phyloP scores from a whole-genome alignment of 495 filamentous ascomycete genomes.

The Penicillium canariense region DNA sequence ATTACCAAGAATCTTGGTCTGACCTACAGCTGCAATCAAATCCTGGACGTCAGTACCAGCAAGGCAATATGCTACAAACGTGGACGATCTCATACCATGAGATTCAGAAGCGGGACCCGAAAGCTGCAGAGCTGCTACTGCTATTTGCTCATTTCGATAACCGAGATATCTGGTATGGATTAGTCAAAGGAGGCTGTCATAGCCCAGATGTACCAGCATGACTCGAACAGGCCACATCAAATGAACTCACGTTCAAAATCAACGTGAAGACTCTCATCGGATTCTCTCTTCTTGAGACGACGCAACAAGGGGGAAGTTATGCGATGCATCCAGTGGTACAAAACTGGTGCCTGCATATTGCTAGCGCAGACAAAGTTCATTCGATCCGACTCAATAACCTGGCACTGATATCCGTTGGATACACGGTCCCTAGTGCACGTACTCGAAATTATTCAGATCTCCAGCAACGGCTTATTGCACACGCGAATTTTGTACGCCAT shows the following conservation, averaged over 20 bases:
- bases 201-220: conserved; percentile 20
- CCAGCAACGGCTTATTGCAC: conserved; percentile 37
- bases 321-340: conserved; percentile 32
- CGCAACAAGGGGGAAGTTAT: conserved; percentile 29
- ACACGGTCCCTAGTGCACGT: conserved; percentile 16
- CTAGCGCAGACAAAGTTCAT: conserved; percentile 6
- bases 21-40: conserved; percentile 31
- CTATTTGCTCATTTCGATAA: conserved; percentile 49
- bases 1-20: conserved; percentile 41
- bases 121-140: conserved; percentile 38
- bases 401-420: conserved; percentile 25
- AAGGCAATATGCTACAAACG: conserved; percentile 42
- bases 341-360: conserved; percentile 30
- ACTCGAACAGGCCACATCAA: conserved; percentile 25
- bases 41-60: conserved; percentile 30
- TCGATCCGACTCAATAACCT: conserved; percentile 17
- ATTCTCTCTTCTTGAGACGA: conserved; percentile 31
- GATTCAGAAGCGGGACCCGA: conserved; percentile 32
- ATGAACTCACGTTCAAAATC: conserved; percentile 29
- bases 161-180: conserved; percentile 50
- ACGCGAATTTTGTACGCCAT: conserved; percentile 26
- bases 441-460: conserved; percentile 23
- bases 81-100: conserved; percentile 45
- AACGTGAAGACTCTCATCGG: conserved; percentile 27
- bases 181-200: conserved; percentile 21